Percentiles rank a stretch among this genome's conserved stretches.
Conservation (phyloP, 768 basidiomycete species). For the Termitomyces sp. region DNA sequence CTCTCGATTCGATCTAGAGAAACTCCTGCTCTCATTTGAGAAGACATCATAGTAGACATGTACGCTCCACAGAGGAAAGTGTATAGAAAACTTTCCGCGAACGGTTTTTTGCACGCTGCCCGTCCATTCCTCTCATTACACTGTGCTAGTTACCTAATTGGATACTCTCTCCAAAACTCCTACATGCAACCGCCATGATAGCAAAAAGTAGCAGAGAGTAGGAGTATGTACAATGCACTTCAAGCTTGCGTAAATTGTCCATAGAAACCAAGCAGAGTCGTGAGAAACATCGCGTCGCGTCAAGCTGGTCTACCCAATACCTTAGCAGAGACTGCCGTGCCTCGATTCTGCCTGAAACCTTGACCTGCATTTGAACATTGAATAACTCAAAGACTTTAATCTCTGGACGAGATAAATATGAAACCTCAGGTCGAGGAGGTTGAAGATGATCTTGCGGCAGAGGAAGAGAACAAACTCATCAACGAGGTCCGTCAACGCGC, state of each 20-base stretch:
- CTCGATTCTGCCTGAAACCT: not conserved
- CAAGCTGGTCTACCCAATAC: conserved; percentile 7
- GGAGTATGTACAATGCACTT: conserved; percentile 12
- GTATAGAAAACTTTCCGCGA: conserved; percentile 13
- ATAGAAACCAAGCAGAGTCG: conserved; percentile 16
- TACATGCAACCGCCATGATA: conserved; percentile 1
- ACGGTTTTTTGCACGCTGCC: conserved; percentile 5
- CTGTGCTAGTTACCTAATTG: conserved; percentile 13
- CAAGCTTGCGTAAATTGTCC: not conserved
- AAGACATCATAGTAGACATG: conserved; percentile 50
- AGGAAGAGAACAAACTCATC: conserved; percentile 85
- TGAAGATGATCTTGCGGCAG: conserved; percentile 75
- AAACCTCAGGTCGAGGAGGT: conserved; percentile 57
- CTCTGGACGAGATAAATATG: conserved; percentile 23
- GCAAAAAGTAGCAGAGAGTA: not conserved
- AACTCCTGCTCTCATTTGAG: conserved; percentile 73
- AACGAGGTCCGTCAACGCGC: conserved; percentile 58
- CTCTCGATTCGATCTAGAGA: conserved; percentile 94
- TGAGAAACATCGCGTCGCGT: conserved; percentile 40
- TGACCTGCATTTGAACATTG: not conserved
- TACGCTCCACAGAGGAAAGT: conserved; percentile 11
- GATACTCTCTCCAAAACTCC: not conserved
- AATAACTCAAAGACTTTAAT: not conserved
- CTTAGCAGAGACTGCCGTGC: not conserved
- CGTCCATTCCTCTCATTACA: conserved; percentile 8